phyloP scores from a whole-genome alignment of 495 filamentous ascomycete species.

The Neurospora hispaniola region DNA sequence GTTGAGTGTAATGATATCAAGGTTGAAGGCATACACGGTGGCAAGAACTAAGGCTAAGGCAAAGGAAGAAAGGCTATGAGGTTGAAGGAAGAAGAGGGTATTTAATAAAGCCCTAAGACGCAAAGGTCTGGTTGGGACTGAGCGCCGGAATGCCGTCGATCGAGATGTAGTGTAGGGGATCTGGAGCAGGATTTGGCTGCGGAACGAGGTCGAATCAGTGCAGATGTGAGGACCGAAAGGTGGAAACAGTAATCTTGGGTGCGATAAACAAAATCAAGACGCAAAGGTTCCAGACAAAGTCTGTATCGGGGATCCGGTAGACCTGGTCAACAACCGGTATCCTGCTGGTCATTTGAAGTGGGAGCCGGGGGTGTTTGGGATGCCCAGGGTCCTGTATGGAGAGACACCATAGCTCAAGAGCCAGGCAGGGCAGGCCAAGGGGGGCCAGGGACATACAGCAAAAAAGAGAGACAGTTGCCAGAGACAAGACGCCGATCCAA shows the following conservation, averaged over 20 bases:
- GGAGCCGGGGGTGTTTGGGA: background rate
- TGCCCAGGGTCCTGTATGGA: background rate
- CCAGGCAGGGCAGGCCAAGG: background rate
- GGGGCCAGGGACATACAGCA: background rate
- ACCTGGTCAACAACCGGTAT: background rate
- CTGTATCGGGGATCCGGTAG: background rate
- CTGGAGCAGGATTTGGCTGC: background rate
- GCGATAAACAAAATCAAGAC: conserved; percentile 5
- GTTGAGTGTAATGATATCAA: conserved; percentile 1
- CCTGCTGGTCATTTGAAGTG: background rate
- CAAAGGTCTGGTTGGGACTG: background rate
- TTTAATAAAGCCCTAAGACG: conserved; percentile 1
- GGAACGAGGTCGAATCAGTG: background rate
- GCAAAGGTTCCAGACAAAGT: background rate
- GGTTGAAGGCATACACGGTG: conserved; percentile 1
- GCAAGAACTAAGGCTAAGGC: background rate
- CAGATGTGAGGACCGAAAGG: background rate
- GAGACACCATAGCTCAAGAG: background rate
- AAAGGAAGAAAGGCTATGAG: background rate
- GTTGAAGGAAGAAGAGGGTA: conserved; percentile 2
- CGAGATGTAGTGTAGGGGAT: conserved; percentile 1
- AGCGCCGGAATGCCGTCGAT: background rate
- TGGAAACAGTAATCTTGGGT: background rate
- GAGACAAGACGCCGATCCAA: background rate
- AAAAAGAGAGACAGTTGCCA: background rate